These are phyloP conservation scores for Xylariales sp. DNA, from an alignment of 2,329 filamentous ascomycete genomes.

Conservation along the genomic window DNA sequence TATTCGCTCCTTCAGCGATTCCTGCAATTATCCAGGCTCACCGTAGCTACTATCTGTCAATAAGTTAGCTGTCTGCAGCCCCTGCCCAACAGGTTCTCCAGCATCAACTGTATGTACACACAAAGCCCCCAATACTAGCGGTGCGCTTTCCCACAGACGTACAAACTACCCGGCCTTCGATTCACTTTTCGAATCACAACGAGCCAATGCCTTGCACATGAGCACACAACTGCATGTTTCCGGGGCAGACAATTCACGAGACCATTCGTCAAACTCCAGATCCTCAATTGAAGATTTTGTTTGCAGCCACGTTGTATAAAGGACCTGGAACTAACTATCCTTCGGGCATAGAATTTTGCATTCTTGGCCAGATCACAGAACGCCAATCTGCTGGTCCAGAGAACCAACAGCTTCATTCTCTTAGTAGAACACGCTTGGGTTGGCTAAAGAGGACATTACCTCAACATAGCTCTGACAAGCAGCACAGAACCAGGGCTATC, in stretches of 20 bases:
- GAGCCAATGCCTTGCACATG: slow-evolving; percentile 15
- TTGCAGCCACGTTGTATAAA: slow-evolving; percentile 6
- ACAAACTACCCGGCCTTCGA: slow-evolving; percentile 16
- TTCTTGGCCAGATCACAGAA: too few relatives aligned
- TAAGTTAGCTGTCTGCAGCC: slow-evolving; percentile 17
- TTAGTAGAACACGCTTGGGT: neutral
- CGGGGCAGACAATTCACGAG: slow-evolving; percentile 15
- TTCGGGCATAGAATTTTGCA: too few relatives aligned
- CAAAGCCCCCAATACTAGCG: slow-evolving; percentile 16
- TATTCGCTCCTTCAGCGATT: slow-evolving; percentile 20
- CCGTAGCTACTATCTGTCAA: slow-evolving; percentile 15
- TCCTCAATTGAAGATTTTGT: slow-evolving; percentile 5
- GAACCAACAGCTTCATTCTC: neutral
- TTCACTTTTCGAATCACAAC: slow-evolving; percentile 20
- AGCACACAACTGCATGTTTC: slow-evolving; percentile 16
- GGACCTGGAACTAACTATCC: slow-evolving; percentile 4
- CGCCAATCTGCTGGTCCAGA: too few relatives aligned
- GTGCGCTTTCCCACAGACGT: slow-evolving; percentile 18
- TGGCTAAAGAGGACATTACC: neutral
- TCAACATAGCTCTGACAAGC: too few relatives aligned
- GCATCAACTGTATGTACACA: slow-evolving; percentile 13
- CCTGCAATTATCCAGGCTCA: slow-evolving; percentile 23
- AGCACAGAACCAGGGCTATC: neutral
- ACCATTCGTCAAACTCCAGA: slow-evolving; percentile 11
- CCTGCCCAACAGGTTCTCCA: slow-evolving; percentile 15